Conservation (phyloP, 202 grass and related monocot species). For the Zizania palustris region DNA sequence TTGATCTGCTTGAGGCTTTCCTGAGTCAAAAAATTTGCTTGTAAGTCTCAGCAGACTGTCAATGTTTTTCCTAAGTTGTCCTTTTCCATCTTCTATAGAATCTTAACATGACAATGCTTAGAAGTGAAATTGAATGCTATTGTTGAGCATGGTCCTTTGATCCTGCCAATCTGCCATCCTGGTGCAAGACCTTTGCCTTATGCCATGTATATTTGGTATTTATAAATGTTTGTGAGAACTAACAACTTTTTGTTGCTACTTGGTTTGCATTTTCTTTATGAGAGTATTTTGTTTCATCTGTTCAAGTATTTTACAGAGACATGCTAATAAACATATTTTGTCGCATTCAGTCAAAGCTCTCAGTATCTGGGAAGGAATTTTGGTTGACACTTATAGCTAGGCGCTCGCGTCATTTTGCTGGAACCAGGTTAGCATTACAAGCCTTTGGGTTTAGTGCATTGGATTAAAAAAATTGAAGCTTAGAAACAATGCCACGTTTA, state of each 20-base stretch:
- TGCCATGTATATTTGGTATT: background rate
- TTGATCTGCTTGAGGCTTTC: constrained; percentile 61
- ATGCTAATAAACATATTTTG: constrained; percentile 43
- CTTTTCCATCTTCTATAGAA: constrained; percentile 12
- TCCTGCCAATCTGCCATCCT: background rate
- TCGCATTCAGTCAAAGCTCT: constrained; percentile 71
- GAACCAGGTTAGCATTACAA: constrained; percentile 77
- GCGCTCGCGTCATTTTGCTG: constrained; percentile 98
- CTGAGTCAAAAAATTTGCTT: constrained; percentile 54
- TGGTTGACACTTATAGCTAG: constrained; percentile 95
- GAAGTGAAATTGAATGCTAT: constrained; percentile 22
- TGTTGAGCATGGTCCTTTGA: constrained; percentile 9
- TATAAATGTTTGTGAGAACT: constrained; percentile 1
- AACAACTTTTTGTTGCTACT: constrained; percentile 2
- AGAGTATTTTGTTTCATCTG: constrained; percentile 4
- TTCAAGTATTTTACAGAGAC: constrained; percentile 14
- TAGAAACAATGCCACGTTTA: background rate
- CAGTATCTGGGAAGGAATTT: constrained; percentile 78
- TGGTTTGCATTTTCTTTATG: background rate
- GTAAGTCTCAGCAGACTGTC: constrained; percentile 60
- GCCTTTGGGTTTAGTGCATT: constrained; percentile 24
- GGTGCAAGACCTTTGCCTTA: constrained; percentile 8
- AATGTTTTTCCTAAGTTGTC: constrained; percentile 38
- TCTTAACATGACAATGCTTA: constrained; percentile 15
- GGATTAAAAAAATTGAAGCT: background rate